phyloP scores from a whole-genome alignment of 805 yeast species.

The Deakozyma indianensis region DNA sequence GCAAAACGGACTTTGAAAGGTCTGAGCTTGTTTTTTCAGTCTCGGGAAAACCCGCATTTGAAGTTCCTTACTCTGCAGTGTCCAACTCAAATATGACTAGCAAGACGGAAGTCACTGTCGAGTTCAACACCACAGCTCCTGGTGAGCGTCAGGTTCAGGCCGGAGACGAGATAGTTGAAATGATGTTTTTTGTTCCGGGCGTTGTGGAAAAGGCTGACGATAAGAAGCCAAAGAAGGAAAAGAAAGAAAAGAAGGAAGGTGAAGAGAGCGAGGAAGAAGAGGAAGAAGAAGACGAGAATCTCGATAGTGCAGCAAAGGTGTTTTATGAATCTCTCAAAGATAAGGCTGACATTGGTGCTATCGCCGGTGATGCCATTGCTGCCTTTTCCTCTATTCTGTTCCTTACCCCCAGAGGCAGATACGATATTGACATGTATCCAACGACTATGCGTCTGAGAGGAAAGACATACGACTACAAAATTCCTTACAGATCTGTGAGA shows the following conservation, averaged over 20 bases:
- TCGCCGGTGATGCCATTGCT: constrained; percentile 87
- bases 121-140: constrained; percentile 45
- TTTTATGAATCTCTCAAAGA: constrained; percentile 88
- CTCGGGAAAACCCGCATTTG: constrained; percentile 81
- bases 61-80: constrained; percentile 69
- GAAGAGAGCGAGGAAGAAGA: constrained; percentile 25
- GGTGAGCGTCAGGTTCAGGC: constrained; percentile 41
- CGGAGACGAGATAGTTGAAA: constrained; percentile 92
- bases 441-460: constrained; percentile 84
- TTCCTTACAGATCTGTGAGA: constrained; percentile 80
- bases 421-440: constrained; percentile 88
- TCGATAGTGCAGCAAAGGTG: constrained; percentile 60
- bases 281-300: constrained; percentile 26
- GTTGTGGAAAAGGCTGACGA: constrained; percentile 34
- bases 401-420: constrained; percentile 97
- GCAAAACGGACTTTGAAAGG: constrained; percentile 80
- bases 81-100: constrained; percentile 81
- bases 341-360: constrained; percentile 87
- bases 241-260: constrained; percentile 16
- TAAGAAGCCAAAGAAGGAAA: constrained; percentile 18
- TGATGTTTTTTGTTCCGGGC: constrained; percentile 92
- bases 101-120: constrained; percentile 86
- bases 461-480: constrained; percentile 92
- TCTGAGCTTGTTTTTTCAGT: constrained; percentile 79
- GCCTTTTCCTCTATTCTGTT: constrained; percentile 83